Base-by-base conservation (phyloP, 257 asterid genomes). In the Lithospermum erythrorhizon region DNA sequence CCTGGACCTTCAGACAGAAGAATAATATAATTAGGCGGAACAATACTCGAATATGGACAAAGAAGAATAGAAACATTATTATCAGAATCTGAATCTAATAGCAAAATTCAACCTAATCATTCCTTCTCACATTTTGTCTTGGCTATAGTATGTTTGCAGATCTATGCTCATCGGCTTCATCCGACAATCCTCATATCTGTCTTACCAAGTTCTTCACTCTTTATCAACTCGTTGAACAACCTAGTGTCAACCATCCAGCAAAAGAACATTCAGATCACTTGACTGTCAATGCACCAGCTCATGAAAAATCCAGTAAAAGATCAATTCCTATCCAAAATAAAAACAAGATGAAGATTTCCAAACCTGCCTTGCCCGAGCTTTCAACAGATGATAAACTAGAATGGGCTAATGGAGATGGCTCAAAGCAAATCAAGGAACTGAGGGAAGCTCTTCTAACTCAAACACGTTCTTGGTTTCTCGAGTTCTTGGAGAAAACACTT, bases 181-280 rank as follows among this genome's bases (percentile, higher is more conserved):
- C 91, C 4, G 86, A 81, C 49, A 82, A 75, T 27, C 96, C 96
- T 5, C 97, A 90, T 62, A 63, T 70, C 48, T 60, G 70, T 59
- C 65, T 90, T 45, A 65, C 86, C 48, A 87, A 80, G 73, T 90
- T 90, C 86, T 90, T 87, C 62, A 55, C 79, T 2, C 91, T 90
- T 65, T 74, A 80, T 63, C 83, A 76, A 53, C 81, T 87, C 17
- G 76, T 90, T 21, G 94, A 87, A 49, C 89, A 80, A 58, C 65
- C 78, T 27, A 78, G 77, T 32, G 35, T 47, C 55, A 51, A 86
- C 1, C 48, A 65, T 16, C 65, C 78, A 65, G 21, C 81, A 27
- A 68, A 75, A 57, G 79, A 77, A 35, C 67, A 49, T 27, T 68
- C 71, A 64, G 77, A 76, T 19, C 62, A 61, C 53, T 55, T 67